Conservation (phyloP, 2,329 filamentous ascomycete species). For the Simplicillium sp. region DNA sequence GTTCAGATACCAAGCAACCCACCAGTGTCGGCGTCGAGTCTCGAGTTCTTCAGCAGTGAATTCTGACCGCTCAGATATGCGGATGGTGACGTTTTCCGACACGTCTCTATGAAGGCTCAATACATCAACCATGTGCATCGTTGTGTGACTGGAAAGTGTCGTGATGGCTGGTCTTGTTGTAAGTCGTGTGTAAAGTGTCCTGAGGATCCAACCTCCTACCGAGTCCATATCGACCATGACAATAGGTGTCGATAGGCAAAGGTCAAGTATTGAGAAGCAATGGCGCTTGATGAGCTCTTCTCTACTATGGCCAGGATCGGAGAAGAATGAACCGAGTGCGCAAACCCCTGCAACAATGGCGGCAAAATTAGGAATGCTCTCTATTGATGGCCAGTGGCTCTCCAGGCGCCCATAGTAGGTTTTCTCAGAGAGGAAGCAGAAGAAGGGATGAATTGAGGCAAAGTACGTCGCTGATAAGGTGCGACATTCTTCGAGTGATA, state of each 20-base stretch:
- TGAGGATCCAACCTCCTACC: conserved; percentile 10
- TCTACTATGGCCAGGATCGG: conserved; percentile 3
- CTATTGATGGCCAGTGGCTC: conserved; percentile 1
- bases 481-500: conserved; percentile 6
- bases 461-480: conserved; percentile 7
- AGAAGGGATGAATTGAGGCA: conserved; percentile 5
- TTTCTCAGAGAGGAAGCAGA: conserved; percentile 3
- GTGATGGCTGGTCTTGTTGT: conserved; percentile 9
- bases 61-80: background rate
- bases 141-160: conserved; percentile 8
- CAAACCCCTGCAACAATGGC: conserved; percentile 8
- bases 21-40: conserved; percentile 6
- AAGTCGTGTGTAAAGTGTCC: conserved; percentile 9
- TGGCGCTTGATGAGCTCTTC: conserved; percentile 7
- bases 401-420: background rate
- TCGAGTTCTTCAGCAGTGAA: conserved; percentile 6
- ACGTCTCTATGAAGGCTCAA: conserved; percentile 9
- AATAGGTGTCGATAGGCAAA: conserved; percentile 3
- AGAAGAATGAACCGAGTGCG: conserved; percentile 9
- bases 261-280: conserved; percentile 5
- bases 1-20: conserved; percentile 9
- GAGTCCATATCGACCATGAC: conserved; percentile 8
- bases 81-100: background rate
- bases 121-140: conserved; percentile 9
- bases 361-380: conserved; percentile 4